phyloP scores from a whole-genome alignment of 208 protist genomes.

The Naegleria gruberi region DNA sequence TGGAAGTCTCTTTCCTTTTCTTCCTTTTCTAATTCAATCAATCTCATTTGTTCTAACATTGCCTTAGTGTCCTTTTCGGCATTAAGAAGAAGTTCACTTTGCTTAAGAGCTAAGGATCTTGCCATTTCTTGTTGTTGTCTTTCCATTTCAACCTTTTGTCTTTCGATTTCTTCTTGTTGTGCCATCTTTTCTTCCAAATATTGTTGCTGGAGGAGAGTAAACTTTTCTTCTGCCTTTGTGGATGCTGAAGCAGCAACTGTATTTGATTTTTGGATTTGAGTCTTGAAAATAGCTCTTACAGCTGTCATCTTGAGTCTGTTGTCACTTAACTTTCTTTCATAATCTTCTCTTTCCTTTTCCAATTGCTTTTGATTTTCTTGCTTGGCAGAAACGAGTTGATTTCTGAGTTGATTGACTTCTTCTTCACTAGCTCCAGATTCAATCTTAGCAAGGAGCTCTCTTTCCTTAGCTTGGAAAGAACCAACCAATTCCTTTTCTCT shows the following conservation, averaged over 20 bases:
- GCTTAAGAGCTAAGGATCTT: background rate
- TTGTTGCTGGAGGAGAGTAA: background rate
- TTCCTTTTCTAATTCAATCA: background rate
- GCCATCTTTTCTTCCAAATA: background rate
- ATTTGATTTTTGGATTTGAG: background rate
- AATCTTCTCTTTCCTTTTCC: background rate
- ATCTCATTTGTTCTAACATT: background rate
- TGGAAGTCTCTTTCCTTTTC: background rate
- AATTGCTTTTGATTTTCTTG: background rate
- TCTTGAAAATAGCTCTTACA: background rate
- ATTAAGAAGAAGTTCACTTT: background rate
- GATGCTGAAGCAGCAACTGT: background rate
- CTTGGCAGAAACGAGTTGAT: background rate
- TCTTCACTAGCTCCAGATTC: background rate
- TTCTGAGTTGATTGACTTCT: background rate
- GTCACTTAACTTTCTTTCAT: background rate
- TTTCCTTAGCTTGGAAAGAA: background rate
- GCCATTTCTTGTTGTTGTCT: background rate
- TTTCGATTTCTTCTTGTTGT: background rate
- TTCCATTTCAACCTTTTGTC: background rate
- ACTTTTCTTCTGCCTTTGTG: background rate
- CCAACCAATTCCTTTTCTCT: background rate
- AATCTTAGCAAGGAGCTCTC: background rate
- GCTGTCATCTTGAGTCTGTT: background rate
- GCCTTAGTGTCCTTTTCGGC: background rate